Percentiles rank a stretch among this genome's conserved stretches.
These are phyloP conservation scores for Alloteropsis semialata DNA, from an alignment of 176 grass and related monocot species.

Conservation along the genomic window DNA sequence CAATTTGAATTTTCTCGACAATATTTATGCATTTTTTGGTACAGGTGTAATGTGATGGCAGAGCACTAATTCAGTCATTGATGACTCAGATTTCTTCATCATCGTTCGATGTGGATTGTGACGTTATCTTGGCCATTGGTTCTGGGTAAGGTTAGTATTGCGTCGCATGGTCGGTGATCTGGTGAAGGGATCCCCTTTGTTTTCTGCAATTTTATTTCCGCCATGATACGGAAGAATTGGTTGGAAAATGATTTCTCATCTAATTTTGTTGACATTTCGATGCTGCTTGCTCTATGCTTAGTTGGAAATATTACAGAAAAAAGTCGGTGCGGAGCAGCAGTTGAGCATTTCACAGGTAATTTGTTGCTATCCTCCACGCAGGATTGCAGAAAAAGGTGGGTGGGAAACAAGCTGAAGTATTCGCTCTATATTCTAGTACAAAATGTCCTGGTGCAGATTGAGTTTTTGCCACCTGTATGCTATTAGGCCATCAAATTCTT, in stretches of 20 bases:
- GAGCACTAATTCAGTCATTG: background rate
- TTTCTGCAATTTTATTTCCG: background rate
- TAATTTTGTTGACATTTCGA: background rate
- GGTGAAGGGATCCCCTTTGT: background rate
- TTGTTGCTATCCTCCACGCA: conserved; percentile 37
- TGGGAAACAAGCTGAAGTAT: conserved; percentile 15
- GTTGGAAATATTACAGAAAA: conserved; percentile 18
- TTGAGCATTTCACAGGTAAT: conserved; percentile 21
- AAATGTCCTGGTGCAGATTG: background rate
- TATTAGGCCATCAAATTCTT: background rate
- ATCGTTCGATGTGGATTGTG: conserved; percentile 9
- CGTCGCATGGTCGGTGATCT: background rate
- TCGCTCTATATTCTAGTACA: background rate
- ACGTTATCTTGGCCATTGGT: conserved; percentile 13
- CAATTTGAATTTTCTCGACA: conserved; percentile 1
- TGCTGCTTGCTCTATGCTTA: background rate
- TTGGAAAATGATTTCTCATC: background rate
- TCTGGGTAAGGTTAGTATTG: conserved; percentile 23
- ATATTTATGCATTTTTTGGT: background rate
- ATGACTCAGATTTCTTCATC: background rate
- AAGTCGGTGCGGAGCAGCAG: conserved; percentile 28
- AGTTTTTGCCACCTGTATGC: conserved; percentile 18
- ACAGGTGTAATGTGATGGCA: conserved; percentile 1
- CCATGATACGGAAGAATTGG: background rate
- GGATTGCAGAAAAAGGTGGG: conserved; percentile 28